phyloP scores from a whole-genome alignment of 805 yeast species.

The Saccharomycopsis selenospora region DNA sequence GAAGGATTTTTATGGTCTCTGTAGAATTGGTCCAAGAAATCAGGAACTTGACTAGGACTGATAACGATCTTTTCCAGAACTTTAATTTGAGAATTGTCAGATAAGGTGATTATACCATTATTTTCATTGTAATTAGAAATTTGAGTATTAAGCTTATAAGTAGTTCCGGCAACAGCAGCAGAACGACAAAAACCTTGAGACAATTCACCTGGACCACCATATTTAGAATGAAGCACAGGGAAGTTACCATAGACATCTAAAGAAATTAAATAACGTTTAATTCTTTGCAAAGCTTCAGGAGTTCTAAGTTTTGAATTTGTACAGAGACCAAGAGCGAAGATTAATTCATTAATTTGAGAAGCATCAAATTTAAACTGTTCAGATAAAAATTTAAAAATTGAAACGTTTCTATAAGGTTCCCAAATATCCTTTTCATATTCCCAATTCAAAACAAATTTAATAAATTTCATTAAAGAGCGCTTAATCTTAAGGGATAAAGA shows the following conservation, averaged over 20 bases:
- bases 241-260: slow-evolving; percentile 91
- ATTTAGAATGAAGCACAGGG: slow-evolving; percentile 87
- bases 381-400: slow-evolving; percentile 53
- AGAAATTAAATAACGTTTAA: slow-evolving; percentile 74
- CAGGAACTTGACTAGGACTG: slow-evolving; percentile 60
- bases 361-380: slow-evolving; percentile 62
- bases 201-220: slow-evolving; percentile 93
- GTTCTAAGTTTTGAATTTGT: slow-evolving; percentile 54
- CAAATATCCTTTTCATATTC: slow-evolving; percentile 52
- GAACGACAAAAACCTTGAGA: slow-evolving; percentile 96
- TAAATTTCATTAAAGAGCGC: slow-evolving; percentile 81
- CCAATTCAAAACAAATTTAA: slow-evolving; percentile 77
- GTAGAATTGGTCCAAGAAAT: slow-evolving; percentile 28
- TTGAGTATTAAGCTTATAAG: slow-evolving; percentile 73
- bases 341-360: slow-evolving; percentile 75
- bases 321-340: slow-evolving; percentile 80
- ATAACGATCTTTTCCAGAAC: slow-evolving; percentile 75
- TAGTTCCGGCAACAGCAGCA: slow-evolving; percentile 97
- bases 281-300: slow-evolving; percentile 69
- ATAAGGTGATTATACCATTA: slow-evolving; percentile 58
- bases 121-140: slow-evolving; percentile 58
- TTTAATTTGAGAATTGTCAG: slow-evolving; percentile 67
- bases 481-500: slow-evolving; percentile 66
- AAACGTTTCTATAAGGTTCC: slow-evolving; percentile 44
- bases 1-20: slow-evolving; percentile 31